Percentiles rank a stretch among this genome's conserved stretches.
Conservation (phyloP, 2,329 filamentous ascomycete genomes). For the Colletotrichum tamarilloi region DNA sequence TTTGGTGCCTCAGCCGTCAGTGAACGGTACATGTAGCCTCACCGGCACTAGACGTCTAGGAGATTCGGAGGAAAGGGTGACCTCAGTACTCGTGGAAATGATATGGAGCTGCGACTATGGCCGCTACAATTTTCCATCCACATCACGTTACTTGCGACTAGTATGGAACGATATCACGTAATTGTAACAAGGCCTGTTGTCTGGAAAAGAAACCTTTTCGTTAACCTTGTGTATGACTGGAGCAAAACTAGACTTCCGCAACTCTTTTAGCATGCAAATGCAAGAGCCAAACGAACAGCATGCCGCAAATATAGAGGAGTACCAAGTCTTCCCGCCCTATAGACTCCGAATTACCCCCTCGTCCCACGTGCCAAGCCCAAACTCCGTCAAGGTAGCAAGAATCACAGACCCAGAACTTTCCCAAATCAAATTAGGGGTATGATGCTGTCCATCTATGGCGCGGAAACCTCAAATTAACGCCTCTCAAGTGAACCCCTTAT, state of each 20-base stretch:
- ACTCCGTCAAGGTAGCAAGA: slow-evolving; percentile 27
- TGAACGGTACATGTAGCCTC: no score
- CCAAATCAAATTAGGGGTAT: slow-evolving; percentile 35
- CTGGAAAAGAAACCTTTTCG: slow-evolving; percentile 7
- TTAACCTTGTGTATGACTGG: slow-evolving; percentile 13
- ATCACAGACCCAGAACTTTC: slow-evolving; percentile 25
- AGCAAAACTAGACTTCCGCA: neutral
- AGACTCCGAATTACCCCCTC: slow-evolving; percentile 30
- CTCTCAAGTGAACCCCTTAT: slow-evolving; percentile 21
- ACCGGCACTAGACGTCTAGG: no score
- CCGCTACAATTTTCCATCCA: neutral
- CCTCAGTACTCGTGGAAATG: no score
- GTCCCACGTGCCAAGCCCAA: slow-evolving; percentile 13
- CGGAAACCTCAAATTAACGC: slow-evolving; percentile 27
- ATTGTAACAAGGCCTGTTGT: neutral
- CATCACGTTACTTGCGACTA: neutral
- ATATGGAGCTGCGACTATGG: no score
- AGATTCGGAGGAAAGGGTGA: no score
- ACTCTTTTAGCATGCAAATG: neutral
- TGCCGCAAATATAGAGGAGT: slow-evolving; percentile 7
- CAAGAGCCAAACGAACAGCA: slow-evolving; percentile 8
- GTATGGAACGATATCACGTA: neutral
- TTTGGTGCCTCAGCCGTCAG: no score
- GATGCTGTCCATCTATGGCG: slow-evolving; percentile 33
- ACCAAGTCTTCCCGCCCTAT: slow-evolving; percentile 16